These are phyloP conservation scores for Helianthus annuus DNA, from an alignment of 129 eudicot genomes.

Conservation along the genomic window DNA sequence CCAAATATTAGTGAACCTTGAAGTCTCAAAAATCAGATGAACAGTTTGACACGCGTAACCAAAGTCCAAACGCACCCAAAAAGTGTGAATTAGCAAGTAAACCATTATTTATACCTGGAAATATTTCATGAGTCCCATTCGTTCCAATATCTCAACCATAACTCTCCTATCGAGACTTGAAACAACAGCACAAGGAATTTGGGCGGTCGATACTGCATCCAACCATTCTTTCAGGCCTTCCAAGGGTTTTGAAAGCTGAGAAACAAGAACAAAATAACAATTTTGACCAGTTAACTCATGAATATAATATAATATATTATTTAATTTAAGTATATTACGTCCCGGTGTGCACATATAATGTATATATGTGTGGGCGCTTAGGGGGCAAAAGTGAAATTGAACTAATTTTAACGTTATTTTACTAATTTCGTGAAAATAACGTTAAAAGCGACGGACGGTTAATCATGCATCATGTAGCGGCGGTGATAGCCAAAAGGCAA, in stretches of 20 bases:
- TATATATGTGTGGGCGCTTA: too few relatives aligned
- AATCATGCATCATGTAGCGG: too few relatives aligned
- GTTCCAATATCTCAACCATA: slow-evolving; percentile 69
- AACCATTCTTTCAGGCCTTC: slow-evolving; percentile 88
- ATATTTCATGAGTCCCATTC: slow-evolving; percentile 71
- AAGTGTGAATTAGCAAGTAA: slow-evolving; percentile 7
- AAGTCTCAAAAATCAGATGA: neutral
- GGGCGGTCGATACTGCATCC: slow-evolving; percentile 78
- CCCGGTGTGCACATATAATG: too few relatives aligned
- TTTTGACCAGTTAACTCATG: slow-evolving; percentile 20
- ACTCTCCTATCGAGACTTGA: slow-evolving; percentile 77
- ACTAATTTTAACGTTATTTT: too few relatives aligned
- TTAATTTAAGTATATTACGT: too few relatives aligned
- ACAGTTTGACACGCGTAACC: neutral
- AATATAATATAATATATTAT: neutral
- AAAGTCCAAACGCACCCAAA: neutral
- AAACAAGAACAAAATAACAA: slow-evolving; percentile 9
- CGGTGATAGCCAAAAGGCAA: too few relatives aligned
- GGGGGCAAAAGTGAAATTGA: too few relatives aligned
- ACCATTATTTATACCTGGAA: slow-evolving; percentile 52
- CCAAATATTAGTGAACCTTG: too few relatives aligned
- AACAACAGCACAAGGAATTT: slow-evolving; percentile 94
- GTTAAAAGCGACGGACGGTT: too few relatives aligned
- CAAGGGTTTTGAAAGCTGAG: slow-evolving; percentile 70
- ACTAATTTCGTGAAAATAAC: too few relatives aligned